Base-by-base conservation (phyloP, 139 green algal species). In the Trebouxia sp. region DNA sequence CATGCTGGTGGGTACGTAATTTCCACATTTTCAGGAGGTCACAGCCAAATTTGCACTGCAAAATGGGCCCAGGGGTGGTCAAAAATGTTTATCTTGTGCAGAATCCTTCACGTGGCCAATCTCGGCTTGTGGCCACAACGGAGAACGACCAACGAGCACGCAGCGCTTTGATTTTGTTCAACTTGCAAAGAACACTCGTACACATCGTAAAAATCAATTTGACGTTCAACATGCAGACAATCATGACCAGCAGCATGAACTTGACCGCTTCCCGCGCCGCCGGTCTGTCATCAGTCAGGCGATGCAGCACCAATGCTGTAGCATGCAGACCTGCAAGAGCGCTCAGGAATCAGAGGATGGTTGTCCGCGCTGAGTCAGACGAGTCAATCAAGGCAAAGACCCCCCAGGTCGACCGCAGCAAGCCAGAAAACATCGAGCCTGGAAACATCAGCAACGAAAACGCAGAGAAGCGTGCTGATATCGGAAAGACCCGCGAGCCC, bases 371-470 rank as follows among this genome's bases (percentile, higher is more conserved):
- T 24, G 41, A 77, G 41, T 38, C 41, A 9, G 42, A 77, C 22
- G 55, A 77, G 39, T 53, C 67, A 37, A 24, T 37, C 39, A 38
- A 77, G 14, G 24, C 41, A 37, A 11, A 58, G 24, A 62, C 39
- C 12, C 56, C 77, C 30, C 39, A 38, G 20, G 39, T 48, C 32
- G 67, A 83, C 67, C 66, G 67, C 47, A 74, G 24, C n/a, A 55
- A 83, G 35, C 39, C 76, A 1, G 8, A 51, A 24, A 84, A 84
- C 69, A 80, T 84, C 41, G 80, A 84, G 55, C 39, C 80, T 32
- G 80, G 80, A 69, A 84, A 84, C 80, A 53, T 84, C 17, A 69
- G 51, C 37, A 80, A 76, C 20, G 80, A 84, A 39, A 67, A 67
- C 53, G 80, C 80, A 35, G 80, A 84, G 53, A 62, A 51, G 39